phyloP scores from a whole-genome alignment of 257 asterid genomes.

The Solanum ahanhuiri region DNA sequence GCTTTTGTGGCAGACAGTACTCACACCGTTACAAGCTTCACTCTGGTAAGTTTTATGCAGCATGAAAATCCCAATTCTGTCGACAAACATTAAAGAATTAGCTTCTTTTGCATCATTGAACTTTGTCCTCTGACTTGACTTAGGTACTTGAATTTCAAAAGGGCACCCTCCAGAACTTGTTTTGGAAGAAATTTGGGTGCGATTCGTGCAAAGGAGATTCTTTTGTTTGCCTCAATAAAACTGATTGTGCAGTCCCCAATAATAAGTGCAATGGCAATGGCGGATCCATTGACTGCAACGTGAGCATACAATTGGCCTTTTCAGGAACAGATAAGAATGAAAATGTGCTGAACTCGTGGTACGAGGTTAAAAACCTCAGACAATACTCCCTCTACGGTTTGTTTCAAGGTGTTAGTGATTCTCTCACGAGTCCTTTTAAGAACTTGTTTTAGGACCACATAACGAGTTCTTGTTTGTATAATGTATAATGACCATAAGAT shows the following conservation, averaged over 20 bases:
- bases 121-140: not conserved
- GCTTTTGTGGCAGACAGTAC: constrained; percentile 52
- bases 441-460: constrained; percentile 34
- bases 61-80: not conserved
- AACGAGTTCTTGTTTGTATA: not conserved
- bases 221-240: constrained; percentile 67
- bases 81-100: not conserved
- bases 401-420: constrained; percentile 39
- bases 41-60: constrained; percentile 42
- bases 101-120: not conserved
- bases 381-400: constrained; percentile 65
- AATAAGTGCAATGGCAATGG: constrained; percentile 51
- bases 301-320: constrained; percentile 74
- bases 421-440: constrained; percentile 38
- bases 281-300: constrained; percentile 43
- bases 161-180: constrained; percentile 68
- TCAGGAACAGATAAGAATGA: constrained; percentile 77
- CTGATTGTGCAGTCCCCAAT: constrained; percentile 60
- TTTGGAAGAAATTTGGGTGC: constrained; percentile 83
- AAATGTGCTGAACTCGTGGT: constrained; percentile 70
- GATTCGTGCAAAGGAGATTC: constrained; percentile 40
- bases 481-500: not conserved
- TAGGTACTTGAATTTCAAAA: constrained; percentile 86
- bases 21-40: constrained; percentile 63
- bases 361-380: constrained; percentile 72